A percentile compares a stretch with the other conserved stretches of the same genome.
Conservation (phyloP, 208 protist genomes). For the Giardia muris region DNA sequence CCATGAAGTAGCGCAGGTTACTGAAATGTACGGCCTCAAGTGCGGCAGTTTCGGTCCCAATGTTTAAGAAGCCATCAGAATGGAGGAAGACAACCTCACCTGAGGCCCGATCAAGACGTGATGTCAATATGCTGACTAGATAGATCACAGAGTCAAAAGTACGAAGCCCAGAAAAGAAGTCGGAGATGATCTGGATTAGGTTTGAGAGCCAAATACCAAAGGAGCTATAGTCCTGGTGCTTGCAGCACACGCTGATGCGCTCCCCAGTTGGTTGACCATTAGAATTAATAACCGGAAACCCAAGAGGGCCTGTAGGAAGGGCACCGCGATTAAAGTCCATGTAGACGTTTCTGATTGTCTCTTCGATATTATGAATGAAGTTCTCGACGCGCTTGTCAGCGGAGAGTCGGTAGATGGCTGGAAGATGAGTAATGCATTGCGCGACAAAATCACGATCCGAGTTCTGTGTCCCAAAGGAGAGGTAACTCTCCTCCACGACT, state of each 20-base stretch:
- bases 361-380: too few species aligned
- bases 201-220: neutral
- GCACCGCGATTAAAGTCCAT: too few species aligned
- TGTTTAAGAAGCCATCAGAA: neutral
- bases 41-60: neutral
- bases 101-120: neutral
- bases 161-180: neutral
- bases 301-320: too few species aligned
- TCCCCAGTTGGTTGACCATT: too few species aligned
- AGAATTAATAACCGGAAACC: too few species aligned
- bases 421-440: too few species aligned
- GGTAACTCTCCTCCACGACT: too few species aligned
- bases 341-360: too few species aligned
- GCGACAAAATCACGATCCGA: too few species aligned
- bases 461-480: too few species aligned
- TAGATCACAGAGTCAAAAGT: neutral
- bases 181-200: neutral
- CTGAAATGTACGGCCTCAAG: neutral
- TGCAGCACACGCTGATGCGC: neutral
- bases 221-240: neutral
- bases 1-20: neutral
- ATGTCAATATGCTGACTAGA: neutral
- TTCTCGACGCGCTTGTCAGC: too few species aligned
- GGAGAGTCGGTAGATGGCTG: too few species aligned
- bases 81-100: neutral